Conservation (phyloP, 2,329 filamentous ascomycete species). For the Hypoxylon sp. region DNA sequence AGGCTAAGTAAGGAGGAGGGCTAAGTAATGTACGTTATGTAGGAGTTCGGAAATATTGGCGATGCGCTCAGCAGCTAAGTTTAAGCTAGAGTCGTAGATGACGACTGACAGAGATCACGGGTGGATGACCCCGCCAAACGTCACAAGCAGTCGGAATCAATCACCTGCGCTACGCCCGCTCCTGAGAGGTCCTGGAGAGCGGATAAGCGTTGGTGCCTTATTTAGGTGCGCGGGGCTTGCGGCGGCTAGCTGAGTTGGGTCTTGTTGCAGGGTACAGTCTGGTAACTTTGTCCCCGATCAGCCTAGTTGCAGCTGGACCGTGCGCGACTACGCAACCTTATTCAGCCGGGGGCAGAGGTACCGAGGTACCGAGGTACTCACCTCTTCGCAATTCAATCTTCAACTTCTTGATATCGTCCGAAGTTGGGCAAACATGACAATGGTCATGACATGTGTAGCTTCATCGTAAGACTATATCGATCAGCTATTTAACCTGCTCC, state of each 20-base stretch:
- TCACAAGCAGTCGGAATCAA: constrained; percentile 39
- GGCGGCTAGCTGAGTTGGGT: constrained; percentile 21
- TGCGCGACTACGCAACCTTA: constrained; percentile 22
- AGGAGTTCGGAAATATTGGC: constrained; percentile 22
- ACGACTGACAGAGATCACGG: constrained; percentile 39
- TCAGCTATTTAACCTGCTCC: constrained; percentile 16
- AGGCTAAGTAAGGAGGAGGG: neutral
- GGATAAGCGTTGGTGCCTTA: constrained; percentile 42
- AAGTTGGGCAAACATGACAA: constrained; percentile 6
- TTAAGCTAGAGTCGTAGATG: constrained; percentile 39
- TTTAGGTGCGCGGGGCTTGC: constrained; percentile 40
- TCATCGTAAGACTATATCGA: neutral
- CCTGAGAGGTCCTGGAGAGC: neutral
- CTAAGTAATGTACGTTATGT: constrained; percentile 10
- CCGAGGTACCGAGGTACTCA: constrained; percentile 6
- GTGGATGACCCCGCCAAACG: constrained; percentile 45
- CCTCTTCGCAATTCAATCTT: neutral
- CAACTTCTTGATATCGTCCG: constrained; percentile 12
- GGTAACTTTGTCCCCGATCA: constrained; percentile 27
- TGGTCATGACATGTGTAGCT: neutral
- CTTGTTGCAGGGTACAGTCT: constrained; percentile 14
- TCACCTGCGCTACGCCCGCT: constrained; percentile 37
- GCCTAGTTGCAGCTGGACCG: constrained; percentile 25
- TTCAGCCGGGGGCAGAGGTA: neutral
- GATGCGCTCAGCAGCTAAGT: constrained; percentile 23